phyloP scores from a whole-genome alignment of 208 protist species.

The Zelonia costaricensis region DNA sequence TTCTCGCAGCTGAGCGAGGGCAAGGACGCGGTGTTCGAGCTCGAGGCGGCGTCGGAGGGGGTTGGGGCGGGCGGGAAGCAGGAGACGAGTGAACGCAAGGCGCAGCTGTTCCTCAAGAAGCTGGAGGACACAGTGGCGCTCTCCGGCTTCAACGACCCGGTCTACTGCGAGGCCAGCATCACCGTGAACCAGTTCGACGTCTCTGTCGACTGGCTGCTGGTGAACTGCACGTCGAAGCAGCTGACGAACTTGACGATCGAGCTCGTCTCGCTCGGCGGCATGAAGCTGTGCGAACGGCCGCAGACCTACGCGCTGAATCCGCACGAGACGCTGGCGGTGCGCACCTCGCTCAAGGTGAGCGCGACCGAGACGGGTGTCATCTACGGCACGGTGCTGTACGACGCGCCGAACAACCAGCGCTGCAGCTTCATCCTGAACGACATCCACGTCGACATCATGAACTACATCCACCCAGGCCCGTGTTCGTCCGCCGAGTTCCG shows the following conservation, averaged over 20 bases:
- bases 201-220: conserved; percentile 91
- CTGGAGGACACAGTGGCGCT: conserved; percentile 93
- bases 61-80: conserved; percentile 8
- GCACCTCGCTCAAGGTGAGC: conserved; percentile 97
- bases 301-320: conserved; percentile 93
- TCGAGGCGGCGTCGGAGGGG: conserved; percentile 50
- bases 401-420: conserved; percentile 83
- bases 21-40: conserved; percentile 58
- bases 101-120: conserved; percentile 61
- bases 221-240: conserved; percentile 95
- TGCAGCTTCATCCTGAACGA: conserved; percentile 96
- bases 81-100: conserved; percentile 39
- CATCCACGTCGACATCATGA: conserved; percentile 99
- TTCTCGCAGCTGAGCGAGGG: conserved; percentile 78
- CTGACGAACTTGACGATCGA: conserved; percentile 97
- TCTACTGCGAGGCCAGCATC: conserved; percentile 98
- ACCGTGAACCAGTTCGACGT: conserved; percentile 98
- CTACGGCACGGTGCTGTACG: conserved; percentile 98
- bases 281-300: conserved; percentile 97
- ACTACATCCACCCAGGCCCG: conserved; percentile 96
- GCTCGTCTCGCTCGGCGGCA: conserved; percentile 95
- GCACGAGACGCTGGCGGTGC: conserved; percentile 79
- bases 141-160: conserved; percentile 96
- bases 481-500: conserved; percentile 94
- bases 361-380: conserved; percentile 98